phyloP scores from a whole-genome alignment of 768 basidiomycete genomes.

The Lenzites betulinus region DNA sequence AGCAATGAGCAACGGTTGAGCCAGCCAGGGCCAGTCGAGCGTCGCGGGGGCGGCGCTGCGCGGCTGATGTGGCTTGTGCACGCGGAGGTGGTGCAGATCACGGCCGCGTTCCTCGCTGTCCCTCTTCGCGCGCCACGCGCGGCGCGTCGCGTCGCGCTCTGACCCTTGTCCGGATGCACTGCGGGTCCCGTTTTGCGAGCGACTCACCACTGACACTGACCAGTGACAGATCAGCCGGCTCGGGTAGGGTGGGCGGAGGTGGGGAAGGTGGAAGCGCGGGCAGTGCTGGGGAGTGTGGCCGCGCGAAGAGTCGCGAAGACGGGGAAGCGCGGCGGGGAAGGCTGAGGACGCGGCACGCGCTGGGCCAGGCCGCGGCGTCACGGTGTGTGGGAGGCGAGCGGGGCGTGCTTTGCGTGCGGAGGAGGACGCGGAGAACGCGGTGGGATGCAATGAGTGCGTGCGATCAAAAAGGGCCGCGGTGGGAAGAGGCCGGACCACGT shows the following conservation, averaged over 20 bases:
- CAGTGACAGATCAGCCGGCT: neutral
- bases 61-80: neutral
- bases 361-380: neutral
- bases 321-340: neutral
- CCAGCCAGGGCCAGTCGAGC: no score
- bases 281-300: neutral
- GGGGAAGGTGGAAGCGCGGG: no score
- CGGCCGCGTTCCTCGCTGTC: no score
- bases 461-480: slow-evolving; percentile 2
- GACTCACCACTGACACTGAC: no score
- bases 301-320: neutral
- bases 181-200: no score
- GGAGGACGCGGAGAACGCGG: neutral
- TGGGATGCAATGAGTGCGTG: neutral
- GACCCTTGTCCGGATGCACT: neutral
- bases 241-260: no score
- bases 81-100: neutral
- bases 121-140: no score
- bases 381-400: neutral
- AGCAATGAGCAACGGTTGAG: no score
- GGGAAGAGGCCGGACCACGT: slow-evolving; percentile 20
- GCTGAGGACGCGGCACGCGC: neutral
- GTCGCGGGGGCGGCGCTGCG: no score
- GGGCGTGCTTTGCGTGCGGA: neutral
- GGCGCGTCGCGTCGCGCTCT: no score